These are phyloP conservation scores for Pseudonitzschia pungens DNA, from an alignment of 108 stramenopile species.

Conservation along the genomic window DNA sequence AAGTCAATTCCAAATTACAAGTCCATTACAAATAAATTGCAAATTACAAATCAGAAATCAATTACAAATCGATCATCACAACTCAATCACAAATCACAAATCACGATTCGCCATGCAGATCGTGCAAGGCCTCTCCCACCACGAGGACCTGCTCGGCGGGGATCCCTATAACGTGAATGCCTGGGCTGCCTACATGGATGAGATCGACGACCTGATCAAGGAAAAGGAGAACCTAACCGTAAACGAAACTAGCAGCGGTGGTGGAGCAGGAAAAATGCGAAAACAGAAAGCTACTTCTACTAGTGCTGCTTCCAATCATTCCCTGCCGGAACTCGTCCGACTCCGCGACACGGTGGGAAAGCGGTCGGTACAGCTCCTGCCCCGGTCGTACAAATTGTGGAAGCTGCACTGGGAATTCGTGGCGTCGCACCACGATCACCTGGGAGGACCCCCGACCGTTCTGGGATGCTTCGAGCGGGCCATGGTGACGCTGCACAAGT, in stretches of 20 bases:
- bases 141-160: conserved; percentile 40
- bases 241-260: neutral
- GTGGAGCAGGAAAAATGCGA: neutral
- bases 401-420: conserved; percentile 74
- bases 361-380: conserved; percentile 83
- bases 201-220: conserved; percentile 59
- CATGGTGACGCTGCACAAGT: conserved; percentile 82
- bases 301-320: no score
- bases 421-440: neutral
- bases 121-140: conserved; percentile 20
- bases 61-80: neutral
- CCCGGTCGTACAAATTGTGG: conserved; percentile 98
- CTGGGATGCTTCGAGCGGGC: conserved; percentile 71
- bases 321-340: conserved; percentile 1
- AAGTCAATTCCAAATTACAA: neutral
- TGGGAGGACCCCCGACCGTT: conserved; percentile 5
- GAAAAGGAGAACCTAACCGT: neutral
- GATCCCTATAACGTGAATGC: conserved; percentile 76
- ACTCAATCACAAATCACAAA: neutral
- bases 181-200: conserved; percentile 83
- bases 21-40: no score
- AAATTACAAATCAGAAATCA: neutral
- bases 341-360: conserved; percentile 53
- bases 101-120: neutral
- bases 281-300: no score